Base-by-base conservation (phyloP, 495 filamentous ascomycete genomes). In the Hapsidospora chrysogenum region DNA sequence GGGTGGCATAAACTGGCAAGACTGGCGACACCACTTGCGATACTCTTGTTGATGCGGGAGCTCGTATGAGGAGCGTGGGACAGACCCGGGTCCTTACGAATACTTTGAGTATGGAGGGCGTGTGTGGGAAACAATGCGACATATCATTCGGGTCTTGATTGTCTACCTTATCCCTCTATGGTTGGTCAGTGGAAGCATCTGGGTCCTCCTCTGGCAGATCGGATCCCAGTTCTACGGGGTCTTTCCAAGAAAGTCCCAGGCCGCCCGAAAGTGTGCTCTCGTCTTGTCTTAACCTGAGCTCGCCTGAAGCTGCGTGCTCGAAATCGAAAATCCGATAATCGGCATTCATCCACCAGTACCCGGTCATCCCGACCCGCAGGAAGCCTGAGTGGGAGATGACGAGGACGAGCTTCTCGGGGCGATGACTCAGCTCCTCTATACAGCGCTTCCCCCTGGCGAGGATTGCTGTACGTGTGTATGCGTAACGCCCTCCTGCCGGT, bases 271-370 rank as follows among this genome's bases (percentile, higher is more conserved):
- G 36, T 1, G 63, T 67, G 20, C 44, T 43, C 34, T 56, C 50
- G 47, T 56, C 57, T 44, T 69, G 58, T 23, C 53, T 44, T 21
- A 70, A 46, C 33, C 31, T 41, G 27, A 49, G 51, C 11, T 49
- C 50, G 6, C 49, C 50, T 0, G 26, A 35, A 19, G 47, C 33
- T 3, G 39, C 38, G 16, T 54, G 52, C 20, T 53, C 60, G 37
- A 74, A 70, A 3, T 75, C 66, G 42, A 76, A 76, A 28, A 78
- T 53, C 7, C 73, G 59, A 43, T 66, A 78, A 42, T 78, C 72
- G 5, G 64, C 73, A 43, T 78, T 78, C 29, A 57, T 58, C 40
- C 57, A 75, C 46, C 50, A 55, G 14, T 50, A 50, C 3, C 61
- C 53, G 4, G 57, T 56, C 17, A 75, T 57, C 4, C 51, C 60